Conservation (phyloP, 2,329 filamentous ascomycete genomes). For the Pestalotiopsis sp. region DNA sequence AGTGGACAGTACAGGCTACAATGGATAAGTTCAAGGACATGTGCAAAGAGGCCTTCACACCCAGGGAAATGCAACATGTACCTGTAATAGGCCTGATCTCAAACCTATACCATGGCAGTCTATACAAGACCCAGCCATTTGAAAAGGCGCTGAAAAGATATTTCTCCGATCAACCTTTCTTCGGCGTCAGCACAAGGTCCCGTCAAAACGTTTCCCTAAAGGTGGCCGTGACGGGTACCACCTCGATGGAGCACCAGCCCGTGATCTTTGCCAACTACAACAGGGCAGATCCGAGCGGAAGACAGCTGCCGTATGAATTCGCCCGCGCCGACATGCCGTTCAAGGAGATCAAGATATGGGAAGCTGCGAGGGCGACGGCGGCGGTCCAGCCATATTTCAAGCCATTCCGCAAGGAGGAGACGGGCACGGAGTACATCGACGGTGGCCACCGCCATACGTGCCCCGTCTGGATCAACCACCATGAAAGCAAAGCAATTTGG, state of each 20-base stretch:
- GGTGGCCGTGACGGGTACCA: constrained; percentile 30
- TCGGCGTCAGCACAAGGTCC: constrained; percentile 27
- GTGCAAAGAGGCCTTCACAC: constrained; percentile 27
- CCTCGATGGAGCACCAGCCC: constrained; percentile 21
- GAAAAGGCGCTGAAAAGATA: constrained; percentile 26
- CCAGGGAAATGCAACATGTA: constrained; percentile 29
- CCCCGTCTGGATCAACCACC: constrained; percentile 26
- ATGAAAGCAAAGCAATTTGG: constrained; percentile 31
- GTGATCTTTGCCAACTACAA: constrained; percentile 35
- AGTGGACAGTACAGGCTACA: constrained; percentile 30
- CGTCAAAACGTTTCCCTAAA: constrained; percentile 23
- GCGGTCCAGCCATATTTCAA: constrained; percentile 32
- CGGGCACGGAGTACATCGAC: constrained; percentile 24
- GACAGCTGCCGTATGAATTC: constrained; percentile 28
- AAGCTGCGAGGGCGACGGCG: constrained; percentile 32
- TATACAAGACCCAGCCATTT: constrained; percentile 32
- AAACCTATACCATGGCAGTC: constrained; percentile 31
- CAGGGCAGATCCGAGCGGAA: constrained; percentile 25
- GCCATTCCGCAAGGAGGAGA: constrained; percentile 28
- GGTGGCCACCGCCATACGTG: constrained; percentile 22
- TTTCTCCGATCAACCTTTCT: constrained; percentile 31
- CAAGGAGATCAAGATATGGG: constrained; percentile 31
- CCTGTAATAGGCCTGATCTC: constrained; percentile 30
- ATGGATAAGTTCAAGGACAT: constrained; percentile 33
- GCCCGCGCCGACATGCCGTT: constrained; percentile 26